Percentiles rank a stretch among this genome's conserved stretches.
Evolutionary conservation across 2,329 filamentous ascomycete genomes (phyloP).

Genomic region (Madurella mycetomatis): DNA sequence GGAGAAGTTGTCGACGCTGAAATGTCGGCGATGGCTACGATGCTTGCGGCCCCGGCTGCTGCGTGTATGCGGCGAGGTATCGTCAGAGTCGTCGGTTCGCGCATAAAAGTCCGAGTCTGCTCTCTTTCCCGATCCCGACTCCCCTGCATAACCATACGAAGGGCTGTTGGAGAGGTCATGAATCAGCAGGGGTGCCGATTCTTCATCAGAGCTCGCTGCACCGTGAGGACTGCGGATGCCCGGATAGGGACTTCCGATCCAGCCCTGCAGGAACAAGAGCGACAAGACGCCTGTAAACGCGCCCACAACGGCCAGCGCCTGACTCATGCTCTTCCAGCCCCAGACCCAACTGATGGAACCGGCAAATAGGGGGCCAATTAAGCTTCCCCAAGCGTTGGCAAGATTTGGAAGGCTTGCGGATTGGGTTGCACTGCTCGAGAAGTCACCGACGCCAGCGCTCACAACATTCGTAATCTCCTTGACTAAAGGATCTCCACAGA

Average conservation of each 20-base stretch:
- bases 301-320: constrained; percentile 13
- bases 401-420: constrained; percentile 16
- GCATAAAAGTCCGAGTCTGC: not conserved
- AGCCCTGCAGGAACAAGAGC: constrained; percentile 24
- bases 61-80: constrained; percentile 4
- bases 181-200: constrained; percentile 20
- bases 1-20: constrained; percentile 26
- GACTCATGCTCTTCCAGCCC: constrained; percentile 21
- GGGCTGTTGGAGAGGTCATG: not conserved
- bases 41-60: constrained; percentile 1
- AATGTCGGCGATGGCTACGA: constrained; percentile 22
- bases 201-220: constrained; percentile 15
- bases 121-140: constrained; percentile 5
- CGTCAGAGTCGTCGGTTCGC: constrained; percentile 8
- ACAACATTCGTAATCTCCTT: constrained; percentile 17
- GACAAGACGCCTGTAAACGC: constrained; percentile 11
- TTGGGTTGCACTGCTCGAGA: constrained; percentile 11
- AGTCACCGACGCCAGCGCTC: not conserved
- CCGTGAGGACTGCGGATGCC: not conserved
- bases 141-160: not conserved
- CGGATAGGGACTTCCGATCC: constrained; percentile 15
- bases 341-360: constrained; percentile 18
- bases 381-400: constrained; percentile 22
- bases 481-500: constrained; percentile 21
- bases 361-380: constrained; percentile 22